Evolutionary conservation across 345 rosid species (phyloP), one percentile per base, ranked within the genome.

Genomic region (Atalantia buxifolia): DNA sequence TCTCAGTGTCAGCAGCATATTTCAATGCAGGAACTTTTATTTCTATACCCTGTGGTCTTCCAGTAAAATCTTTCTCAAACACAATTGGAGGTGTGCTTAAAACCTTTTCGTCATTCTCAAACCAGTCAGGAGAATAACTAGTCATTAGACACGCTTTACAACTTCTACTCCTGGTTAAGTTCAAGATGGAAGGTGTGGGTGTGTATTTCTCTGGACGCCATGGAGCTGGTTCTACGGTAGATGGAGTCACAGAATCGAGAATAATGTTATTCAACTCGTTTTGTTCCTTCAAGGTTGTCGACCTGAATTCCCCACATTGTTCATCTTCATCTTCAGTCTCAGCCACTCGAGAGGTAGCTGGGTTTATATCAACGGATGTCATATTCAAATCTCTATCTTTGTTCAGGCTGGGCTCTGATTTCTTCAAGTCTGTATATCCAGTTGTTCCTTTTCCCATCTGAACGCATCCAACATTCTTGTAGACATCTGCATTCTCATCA

Each of bases 101-200:
- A 71, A 78, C 79, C 62, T 69, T 81, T 55, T 81, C 87, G 65
- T 79, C 76, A 73, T 69, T 82, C 80, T 86, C 88, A 69, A 61
- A 79, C 80, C 79, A 81, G 63, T 74, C 25, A 3, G 75, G 67
- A 27, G 89, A 76, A 71, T 72, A 79, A 71, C 62, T 81, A 71
- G 65, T 64, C 69, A 76, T 72, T 9, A 92, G 69, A 77, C 85
- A 88, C 50, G 91, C 91, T 78, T 84, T 82, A 83, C 92, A 91
- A 81, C 98, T 94, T 82, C 75, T 92, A 84, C 97, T 94, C 75
- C 89, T 88, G 18, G 57, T 61, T 71, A 92, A 82, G 77, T 83
- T 86, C 81, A 83, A 83, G 83, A 85, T 87, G 75, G 77, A 71
- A 35, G 82, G 76, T 33, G 77, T 78, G 63, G 76, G 77, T 28